Evolutionary conservation across 2,329 filamentous ascomycete species (phyloP).

Genomic region (Huntiella bhutanensis): DNA sequence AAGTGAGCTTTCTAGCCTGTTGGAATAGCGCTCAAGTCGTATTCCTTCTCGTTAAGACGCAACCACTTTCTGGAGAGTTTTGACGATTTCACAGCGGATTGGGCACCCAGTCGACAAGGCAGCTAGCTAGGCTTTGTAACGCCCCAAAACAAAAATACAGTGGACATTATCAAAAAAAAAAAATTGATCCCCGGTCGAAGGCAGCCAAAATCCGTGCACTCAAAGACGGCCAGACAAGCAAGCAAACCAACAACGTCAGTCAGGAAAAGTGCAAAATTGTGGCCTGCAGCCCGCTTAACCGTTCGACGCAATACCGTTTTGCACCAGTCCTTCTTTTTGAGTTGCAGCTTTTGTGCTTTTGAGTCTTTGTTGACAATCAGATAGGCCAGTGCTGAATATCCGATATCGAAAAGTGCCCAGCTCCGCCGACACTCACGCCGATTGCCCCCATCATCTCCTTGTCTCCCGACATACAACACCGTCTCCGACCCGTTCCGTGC

Average conservation of each 20-base stretch:
- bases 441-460: not conserved
- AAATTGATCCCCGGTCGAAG: constrained; percentile 2
- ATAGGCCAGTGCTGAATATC: too few species aligned
- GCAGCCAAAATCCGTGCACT: not conserved
- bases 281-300: not conserved
- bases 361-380: not conserved
- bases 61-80: constrained; percentile 4
- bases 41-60: constrained; percentile 3
- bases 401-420: too few species aligned
- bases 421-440: too few species aligned
- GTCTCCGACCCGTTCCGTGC: not conserved
- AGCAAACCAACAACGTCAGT: too few species aligned
- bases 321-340: not conserved
- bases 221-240: not conserved
- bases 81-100: not conserved
- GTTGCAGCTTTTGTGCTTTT: not conserved
- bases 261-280: not conserved
- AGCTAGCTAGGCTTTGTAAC: too few species aligned
- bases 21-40: too few species aligned
- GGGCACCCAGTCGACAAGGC: not conserved
- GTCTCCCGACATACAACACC: not conserved
- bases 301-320: too few species aligned
- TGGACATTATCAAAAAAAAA: not conserved
- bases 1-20: too few species aligned
- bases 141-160: too few species aligned